Evolutionary conservation across 2,329 filamentous ascomycete species (phyloP).

Genomic region (Ascosphaera aggregata): DNA sequence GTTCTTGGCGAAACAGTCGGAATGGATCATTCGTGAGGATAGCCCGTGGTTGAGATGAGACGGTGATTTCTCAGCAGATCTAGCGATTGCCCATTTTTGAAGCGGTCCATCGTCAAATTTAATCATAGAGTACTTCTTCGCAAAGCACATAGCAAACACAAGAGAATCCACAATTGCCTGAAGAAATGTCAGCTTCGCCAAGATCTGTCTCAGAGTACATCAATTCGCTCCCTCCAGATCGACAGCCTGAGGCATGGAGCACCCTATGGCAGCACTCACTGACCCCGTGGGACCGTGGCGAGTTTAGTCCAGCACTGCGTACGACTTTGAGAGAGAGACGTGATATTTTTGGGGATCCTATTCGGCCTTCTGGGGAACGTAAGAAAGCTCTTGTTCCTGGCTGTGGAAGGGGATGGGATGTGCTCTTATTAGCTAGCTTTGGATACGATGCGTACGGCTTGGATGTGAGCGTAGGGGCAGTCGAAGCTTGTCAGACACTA

Average conservation of each 20-base stretch:
- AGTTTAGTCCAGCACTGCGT: constrained; percentile 33
- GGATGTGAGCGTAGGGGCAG: constrained; percentile 35
- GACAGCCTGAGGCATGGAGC: constrained; percentile 23
- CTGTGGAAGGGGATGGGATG: constrained; percentile 64
- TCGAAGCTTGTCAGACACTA: constrained; percentile 13
- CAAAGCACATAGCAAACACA: too few relatives aligned
- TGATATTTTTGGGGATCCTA: constrained; percentile 10
- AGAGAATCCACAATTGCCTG: too few relatives aligned
- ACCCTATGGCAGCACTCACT: constrained; percentile 30
- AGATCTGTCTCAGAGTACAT: too few relatives aligned
- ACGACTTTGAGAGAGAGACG: constrained; percentile 24
- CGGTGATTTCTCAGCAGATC: too few relatives aligned
- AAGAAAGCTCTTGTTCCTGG: constrained; percentile 52
- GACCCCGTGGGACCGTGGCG: constrained; percentile 36
- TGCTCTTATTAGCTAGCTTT: constrained; percentile 46
- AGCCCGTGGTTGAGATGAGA: too few relatives aligned
- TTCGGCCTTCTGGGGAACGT: constrained; percentile 4
- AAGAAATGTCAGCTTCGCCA: too few relatives aligned
- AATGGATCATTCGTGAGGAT: too few relatives aligned
- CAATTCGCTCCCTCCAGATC: background rate
- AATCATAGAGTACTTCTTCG: too few relatives aligned
- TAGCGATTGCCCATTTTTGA: too few relatives aligned
- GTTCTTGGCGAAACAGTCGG: too few relatives aligned
- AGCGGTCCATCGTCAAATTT: too few relatives aligned
- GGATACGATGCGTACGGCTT: constrained; percentile 60